phyloP scores from a whole-genome alignment of 78 protist species.

The Isochrysis galbana region DNA sequence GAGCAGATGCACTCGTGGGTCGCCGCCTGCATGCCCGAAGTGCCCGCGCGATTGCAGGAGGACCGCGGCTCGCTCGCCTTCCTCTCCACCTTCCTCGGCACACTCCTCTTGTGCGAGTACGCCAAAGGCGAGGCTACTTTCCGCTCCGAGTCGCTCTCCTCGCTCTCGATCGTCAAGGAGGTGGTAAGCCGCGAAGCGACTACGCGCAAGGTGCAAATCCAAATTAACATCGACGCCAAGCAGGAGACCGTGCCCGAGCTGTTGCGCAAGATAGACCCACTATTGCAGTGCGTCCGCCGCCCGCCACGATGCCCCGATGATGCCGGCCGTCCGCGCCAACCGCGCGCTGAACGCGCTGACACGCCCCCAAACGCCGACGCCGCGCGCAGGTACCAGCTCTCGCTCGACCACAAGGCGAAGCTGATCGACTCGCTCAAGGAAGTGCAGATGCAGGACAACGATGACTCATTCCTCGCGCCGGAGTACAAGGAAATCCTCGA shows the following conservation, averaged over 20 bases:
- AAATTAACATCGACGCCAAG: not conserved
- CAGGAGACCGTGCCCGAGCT: not conserved
- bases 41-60: constrained; percentile 18
- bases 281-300: no score
- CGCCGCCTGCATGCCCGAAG: not conserved
- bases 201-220: constrained; percentile 18
- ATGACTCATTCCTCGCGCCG: not conserved
- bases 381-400: constrained; percentile 15
- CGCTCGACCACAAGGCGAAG: not conserved
- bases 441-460: constrained; percentile 37
- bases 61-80: not conserved
- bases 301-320: no score
- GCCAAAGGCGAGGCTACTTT: constrained; percentile 27
- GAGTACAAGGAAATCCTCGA: constrained; percentile 5
- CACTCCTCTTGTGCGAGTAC: not conserved
- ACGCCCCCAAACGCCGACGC: no score
- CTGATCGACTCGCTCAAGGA: constrained; percentile 53
- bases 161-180: constrained; percentile 55
- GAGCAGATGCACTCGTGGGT: constrained; percentile 48
- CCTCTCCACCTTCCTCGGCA: not conserved
- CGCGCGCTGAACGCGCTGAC: no score
- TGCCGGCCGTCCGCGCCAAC: no score
- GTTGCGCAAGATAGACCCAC: no score
- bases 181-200: constrained; percentile 42
- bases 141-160: constrained; percentile 27